phyloP scores from a whole-genome alignment of 1,139 yeast species.

The Geotrichum bryndzae region DNA sequence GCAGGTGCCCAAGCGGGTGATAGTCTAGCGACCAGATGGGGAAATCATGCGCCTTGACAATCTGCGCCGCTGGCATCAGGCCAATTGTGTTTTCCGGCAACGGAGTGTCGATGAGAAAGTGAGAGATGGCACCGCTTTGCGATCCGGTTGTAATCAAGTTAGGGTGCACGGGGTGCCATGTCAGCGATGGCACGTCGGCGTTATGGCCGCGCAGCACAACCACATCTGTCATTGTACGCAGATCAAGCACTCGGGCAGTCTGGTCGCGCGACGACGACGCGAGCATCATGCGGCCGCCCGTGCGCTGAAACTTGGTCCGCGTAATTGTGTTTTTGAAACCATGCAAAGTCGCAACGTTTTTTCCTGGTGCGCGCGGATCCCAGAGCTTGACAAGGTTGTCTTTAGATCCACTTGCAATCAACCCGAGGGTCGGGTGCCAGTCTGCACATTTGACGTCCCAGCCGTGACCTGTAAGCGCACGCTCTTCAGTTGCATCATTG shows the following conservation, averaged over 20 bases:
- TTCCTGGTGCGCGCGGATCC: conserved; percentile 88
- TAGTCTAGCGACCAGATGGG: conserved; percentile 86
- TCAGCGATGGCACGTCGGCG: conserved; percentile 74
- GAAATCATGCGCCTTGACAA: conserved; percentile 91
- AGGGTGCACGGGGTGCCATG: conserved; percentile 92
- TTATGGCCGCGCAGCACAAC: conserved; percentile 71
- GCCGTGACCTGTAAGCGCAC: conserved; percentile 81
- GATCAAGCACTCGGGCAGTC: conserved; percentile 80
- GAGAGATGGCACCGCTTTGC: conserved; percentile 80
- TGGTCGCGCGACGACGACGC: conserved; percentile 88
- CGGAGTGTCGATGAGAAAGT: conserved; percentile 60
- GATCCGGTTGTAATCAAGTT: conserved; percentile 79
- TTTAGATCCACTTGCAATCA: conserved; percentile 64
- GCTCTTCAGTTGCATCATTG: conserved; percentile 80
- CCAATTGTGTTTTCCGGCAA: conserved; percentile 28
- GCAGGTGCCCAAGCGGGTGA: conserved; percentile 88
- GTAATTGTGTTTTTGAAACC: conserved; percentile 93
- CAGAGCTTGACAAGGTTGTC: conserved; percentile 89
- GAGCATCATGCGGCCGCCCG: conserved; percentile 60
- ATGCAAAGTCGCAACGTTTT: conserved; percentile 71
- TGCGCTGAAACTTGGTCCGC: conserved; percentile 66
- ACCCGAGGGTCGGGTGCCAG: conserved; percentile 89
- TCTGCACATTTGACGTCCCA: conserved; percentile 98
- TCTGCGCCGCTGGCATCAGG: conserved; percentile 36
- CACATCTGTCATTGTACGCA: conserved; percentile 75